These are phyloP conservation scores for Vitellaria paradoxa DNA, from an alignment of 179 eudicot genomes.

Conservation along the genomic window DNA sequence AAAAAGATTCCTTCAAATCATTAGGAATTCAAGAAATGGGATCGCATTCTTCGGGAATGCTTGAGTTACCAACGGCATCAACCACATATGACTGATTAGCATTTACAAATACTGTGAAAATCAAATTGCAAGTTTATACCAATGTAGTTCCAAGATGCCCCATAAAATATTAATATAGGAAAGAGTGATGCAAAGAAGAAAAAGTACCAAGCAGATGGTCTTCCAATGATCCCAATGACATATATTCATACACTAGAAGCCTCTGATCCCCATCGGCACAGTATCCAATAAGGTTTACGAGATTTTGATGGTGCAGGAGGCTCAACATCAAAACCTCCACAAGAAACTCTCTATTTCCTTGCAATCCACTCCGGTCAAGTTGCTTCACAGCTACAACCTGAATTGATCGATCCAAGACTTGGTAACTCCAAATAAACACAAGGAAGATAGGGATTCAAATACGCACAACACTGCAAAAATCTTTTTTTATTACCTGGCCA, in stretches of 20 bases:
- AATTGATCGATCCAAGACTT: neutral
- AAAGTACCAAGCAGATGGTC: constrained; percentile 81
- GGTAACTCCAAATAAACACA: neutral
- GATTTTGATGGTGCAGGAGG: constrained; percentile 67
- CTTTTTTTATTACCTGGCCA: constrained; percentile 47
- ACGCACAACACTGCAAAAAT: neutral
- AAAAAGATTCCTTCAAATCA: no score
- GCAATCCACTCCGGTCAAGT: constrained; percentile 81
- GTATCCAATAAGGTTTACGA: constrained; percentile 85
- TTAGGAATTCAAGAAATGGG: no score
- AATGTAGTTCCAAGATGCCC: no score
- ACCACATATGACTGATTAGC: no score
- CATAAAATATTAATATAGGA: no score
- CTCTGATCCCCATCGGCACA: constrained; percentile 97
- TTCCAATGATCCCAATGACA: constrained; percentile 79
- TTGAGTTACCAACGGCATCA: no score
- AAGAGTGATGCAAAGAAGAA: no score
- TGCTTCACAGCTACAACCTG: constrained; percentile 85
- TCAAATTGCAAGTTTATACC: no score
- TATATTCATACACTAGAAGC: constrained; percentile 83
- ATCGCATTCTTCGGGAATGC: no score
- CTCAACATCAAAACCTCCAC: constrained; percentile 91
- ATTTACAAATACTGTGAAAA: no score
- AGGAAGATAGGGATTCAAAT: neutral
- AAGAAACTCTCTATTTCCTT: constrained; percentile 86